phyloP scores from a whole-genome alignment of 2,329 filamentous ascomycete genomes.

The Paraconiothyrium brasiliense region DNA sequence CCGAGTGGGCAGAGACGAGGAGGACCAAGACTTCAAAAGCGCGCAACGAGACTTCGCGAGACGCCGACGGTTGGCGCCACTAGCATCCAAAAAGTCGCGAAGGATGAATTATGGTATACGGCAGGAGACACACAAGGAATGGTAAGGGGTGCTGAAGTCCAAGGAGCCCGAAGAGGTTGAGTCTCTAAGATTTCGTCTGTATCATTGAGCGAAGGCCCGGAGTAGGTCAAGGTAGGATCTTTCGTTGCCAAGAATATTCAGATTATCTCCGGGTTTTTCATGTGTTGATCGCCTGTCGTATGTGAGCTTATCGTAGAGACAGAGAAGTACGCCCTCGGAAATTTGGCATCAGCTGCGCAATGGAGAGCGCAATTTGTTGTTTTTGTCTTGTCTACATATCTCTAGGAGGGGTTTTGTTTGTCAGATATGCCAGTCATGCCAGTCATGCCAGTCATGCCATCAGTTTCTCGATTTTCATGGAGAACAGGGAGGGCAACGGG shows the following conservation, averaged over 20 bases:
- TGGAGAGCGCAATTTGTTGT: no score
- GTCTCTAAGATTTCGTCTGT: not conserved
- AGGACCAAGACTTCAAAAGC: not conserved
- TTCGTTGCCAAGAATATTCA: not conserved
- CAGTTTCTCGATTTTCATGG: no score
- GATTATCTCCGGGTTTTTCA: not conserved
- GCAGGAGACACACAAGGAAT: not conserved
- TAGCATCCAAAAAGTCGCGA: not conserved
- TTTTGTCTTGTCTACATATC: no score
- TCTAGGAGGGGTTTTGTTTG: no score
- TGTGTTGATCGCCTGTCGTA: not conserved
- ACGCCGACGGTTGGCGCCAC: not conserved
- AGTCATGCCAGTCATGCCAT: no score
- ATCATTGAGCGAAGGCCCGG: not conserved
- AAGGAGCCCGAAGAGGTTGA: not conserved
- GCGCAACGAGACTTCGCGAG: not conserved
- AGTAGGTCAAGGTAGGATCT: not conserved
- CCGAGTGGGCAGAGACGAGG: no score
- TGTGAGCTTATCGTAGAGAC: not conserved
- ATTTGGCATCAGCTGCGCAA: not conserved
- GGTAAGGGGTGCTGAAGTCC: not conserved
- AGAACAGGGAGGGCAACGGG: no score
- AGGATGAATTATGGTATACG: not conserved
- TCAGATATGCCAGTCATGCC: no score
- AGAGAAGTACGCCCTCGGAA: not conserved